A percentile compares a stretch with the other conserved stretches of the same genome.
phyloP scores from a whole-genome alignment of 352 stramenopile species.

The Globisporangium radiosum region DNA sequence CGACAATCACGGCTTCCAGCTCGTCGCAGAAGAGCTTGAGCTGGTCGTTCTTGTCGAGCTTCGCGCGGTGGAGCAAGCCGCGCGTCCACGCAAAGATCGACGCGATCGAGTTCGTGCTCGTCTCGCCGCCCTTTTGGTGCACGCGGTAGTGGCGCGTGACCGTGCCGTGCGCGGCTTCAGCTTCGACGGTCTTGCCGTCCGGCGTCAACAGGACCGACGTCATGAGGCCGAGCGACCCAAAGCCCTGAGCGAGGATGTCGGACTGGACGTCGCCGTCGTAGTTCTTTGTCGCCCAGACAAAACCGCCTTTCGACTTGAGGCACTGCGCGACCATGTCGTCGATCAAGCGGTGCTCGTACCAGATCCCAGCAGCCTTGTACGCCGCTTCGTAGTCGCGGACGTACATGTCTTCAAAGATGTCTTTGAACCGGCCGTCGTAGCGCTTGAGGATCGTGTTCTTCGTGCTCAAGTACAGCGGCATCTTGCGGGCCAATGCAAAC shows the following conservation, averaged over 20 bases:
- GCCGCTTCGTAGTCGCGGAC: constrained; percentile 63
- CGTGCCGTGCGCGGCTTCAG: constrained; percentile 85
- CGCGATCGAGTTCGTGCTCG: constrained; percentile 86
- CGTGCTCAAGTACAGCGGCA: constrained; percentile 82
- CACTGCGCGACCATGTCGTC: constrained; percentile 89
- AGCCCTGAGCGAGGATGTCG: constrained; percentile 87
- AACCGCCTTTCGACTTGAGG: constrained; percentile 85
- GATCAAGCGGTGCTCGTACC: constrained; percentile 84
- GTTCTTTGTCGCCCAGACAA: constrained; percentile 91
- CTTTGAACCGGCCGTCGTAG: constrained; percentile 85
- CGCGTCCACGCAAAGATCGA: constrained; percentile 88
- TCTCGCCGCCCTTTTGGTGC: constrained; percentile 85
- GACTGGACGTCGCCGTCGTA: constrained; percentile 90
- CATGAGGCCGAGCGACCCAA: constrained; percentile 86
- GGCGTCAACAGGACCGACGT: constrained; percentile 79
- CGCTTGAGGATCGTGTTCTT: constrained; percentile 91
- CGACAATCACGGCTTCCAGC: constrained; percentile 68
- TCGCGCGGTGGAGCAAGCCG: constrained; percentile 74
- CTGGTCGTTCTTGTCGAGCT: constrained; percentile 76
- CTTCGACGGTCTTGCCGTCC: constrained; percentile 84
- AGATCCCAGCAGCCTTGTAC: constrained; percentile 69
- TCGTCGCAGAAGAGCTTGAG: constrained; percentile 70
- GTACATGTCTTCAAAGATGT: constrained; percentile 88
- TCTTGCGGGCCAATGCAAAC: constrained; percentile 56
- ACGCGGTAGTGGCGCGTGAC: constrained; percentile 86